Evolutionary conservation across 2,329 filamentous ascomycete species (phyloP).

Genomic region (Cladosporium sp.): DNA sequence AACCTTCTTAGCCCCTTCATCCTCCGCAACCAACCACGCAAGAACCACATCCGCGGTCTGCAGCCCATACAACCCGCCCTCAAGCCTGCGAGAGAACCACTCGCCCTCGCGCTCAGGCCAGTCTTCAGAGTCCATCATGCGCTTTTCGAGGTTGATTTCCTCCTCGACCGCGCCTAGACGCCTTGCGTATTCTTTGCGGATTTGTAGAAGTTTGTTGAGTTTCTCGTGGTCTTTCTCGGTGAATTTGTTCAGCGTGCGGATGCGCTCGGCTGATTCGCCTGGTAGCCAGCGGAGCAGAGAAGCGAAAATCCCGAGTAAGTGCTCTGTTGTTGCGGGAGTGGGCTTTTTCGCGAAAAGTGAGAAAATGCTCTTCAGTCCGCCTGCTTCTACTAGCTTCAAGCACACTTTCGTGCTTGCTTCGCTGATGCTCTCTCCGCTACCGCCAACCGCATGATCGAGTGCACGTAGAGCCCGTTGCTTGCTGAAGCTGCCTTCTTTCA

Average conservation of each 20-base stretch:
- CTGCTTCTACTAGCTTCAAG: slow-evolving; percentile 71
- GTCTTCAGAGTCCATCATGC: slow-evolving; percentile 52
- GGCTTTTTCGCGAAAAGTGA: slow-evolving; percentile 82
- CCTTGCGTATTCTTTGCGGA: slow-evolving; percentile 66
- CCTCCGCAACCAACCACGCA: slow-evolving; percentile 89
- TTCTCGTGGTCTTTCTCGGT: slow-evolving; percentile 94
- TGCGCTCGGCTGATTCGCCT: slow-evolving; percentile 69
- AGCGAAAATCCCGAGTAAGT: slow-evolving; percentile 78
- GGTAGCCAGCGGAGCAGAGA: slow-evolving; percentile 76
- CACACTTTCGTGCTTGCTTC: slow-evolving; percentile 58
- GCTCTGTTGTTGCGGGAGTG: slow-evolving; percentile 64
- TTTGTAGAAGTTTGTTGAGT: slow-evolving; percentile 62
- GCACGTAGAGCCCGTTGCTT: slow-evolving; percentile 71
- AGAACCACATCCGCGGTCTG: slow-evolving; percentile 80
- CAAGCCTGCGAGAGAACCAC: slow-evolving; percentile 69
- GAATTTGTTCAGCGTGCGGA: slow-evolving; percentile 86
- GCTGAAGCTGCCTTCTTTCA: slow-evolving; percentile 80
- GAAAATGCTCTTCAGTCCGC: slow-evolving; percentile 79
- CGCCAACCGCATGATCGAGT: slow-evolving; percentile 73
- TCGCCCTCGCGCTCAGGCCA: slow-evolving; percentile 60
- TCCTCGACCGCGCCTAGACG: slow-evolving; percentile 60
- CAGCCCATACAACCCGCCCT: slow-evolving; percentile 77
- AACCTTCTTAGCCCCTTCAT: slow-evolving; percentile 64
- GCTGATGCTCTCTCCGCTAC: slow-evolving; percentile 32
- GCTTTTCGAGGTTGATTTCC: slow-evolving; percentile 56